phyloP scores from a whole-genome alignment of 2,329 filamentous ascomycete species.

The Ceratocystis papillata region DNA sequence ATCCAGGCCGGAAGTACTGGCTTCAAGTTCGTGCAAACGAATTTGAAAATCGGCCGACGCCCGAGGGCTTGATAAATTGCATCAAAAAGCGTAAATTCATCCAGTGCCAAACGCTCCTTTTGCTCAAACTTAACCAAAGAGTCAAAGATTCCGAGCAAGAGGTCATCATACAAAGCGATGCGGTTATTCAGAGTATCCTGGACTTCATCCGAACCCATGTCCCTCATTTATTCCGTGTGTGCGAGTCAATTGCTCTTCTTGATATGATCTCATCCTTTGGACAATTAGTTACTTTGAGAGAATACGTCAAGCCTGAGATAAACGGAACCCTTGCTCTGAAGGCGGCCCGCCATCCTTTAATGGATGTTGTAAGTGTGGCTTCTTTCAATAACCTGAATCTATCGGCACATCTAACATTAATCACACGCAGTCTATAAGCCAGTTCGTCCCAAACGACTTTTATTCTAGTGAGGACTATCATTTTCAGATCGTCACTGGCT shows the following conservation, averaged over 20 bases:
- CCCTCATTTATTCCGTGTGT: slow-evolving; percentile 66
- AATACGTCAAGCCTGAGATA: slow-evolving; percentile 56
- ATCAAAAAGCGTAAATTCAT: slow-evolving; percentile 61
- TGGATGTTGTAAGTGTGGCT: slow-evolving; percentile 48
- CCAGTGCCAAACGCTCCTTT: slow-evolving; percentile 76
- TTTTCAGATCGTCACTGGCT: slow-evolving; percentile 89
- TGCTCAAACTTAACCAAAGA: slow-evolving; percentile 70
- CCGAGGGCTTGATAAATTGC: slow-evolving; percentile 65
- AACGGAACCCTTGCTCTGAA: slow-evolving; percentile 60
- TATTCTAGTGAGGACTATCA: slow-evolving; percentile 70
- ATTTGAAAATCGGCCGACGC: slow-evolving; percentile 49
- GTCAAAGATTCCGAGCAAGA: slow-evolving; percentile 75
- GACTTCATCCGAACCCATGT: slow-evolving; percentile 60
- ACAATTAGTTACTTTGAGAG: slow-evolving; percentile 54
- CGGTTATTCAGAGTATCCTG: slow-evolving; percentile 60
- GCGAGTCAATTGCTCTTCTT: slow-evolving; percentile 73
- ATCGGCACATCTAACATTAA: no score
- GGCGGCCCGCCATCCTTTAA: slow-evolving; percentile 64
- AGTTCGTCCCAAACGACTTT: slow-evolving; percentile 80
- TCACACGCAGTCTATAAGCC: slow-evolving; percentile 33
- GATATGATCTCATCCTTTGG: slow-evolving; percentile 77
- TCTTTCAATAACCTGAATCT: no score
- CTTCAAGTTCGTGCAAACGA: slow-evolving; percentile 54
- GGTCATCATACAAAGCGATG: slow-evolving; percentile 71
- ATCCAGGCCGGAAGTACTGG: slow-evolving; percentile 68